Conservation (phyloP, 495 filamentous ascomycete genomes). For the Hypomontagnella monticulosa region DNA sequence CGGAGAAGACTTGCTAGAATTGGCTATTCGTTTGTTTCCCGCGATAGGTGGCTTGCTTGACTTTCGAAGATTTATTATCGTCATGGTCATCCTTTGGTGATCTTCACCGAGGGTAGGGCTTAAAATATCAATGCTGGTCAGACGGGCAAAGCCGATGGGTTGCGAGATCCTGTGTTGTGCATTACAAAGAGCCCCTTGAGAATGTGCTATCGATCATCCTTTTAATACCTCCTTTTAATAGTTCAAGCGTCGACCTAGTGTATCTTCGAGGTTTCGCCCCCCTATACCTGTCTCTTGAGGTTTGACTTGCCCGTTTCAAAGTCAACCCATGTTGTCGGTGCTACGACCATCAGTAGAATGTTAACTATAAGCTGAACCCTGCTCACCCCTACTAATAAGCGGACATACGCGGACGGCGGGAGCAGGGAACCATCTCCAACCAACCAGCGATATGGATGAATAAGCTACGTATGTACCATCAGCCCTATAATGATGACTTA, state of each 20-base stretch:
- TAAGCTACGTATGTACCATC: background rate
- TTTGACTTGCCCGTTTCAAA: conserved; percentile 23
- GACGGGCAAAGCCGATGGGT: conserved; percentile 35
- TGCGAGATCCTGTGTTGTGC: conserved; percentile 25
- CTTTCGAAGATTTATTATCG: conserved; percentile 1
- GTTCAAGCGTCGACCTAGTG: no score
- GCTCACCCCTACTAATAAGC: background rate
- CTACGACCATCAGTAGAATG: conserved; percentile 27
- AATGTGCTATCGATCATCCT: background rate
- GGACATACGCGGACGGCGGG: background rate
- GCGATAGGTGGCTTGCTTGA: conserved; percentile 18
- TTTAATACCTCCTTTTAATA: conserved; percentile 8
- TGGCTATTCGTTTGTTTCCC: conserved; percentile 5
- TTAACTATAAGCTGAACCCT: conserved; percentile 20
- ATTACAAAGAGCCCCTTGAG: conserved; percentile 8
- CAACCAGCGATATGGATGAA: conserved; percentile 11
- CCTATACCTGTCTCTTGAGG: background rate
- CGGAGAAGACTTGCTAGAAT: conserved; percentile 30
- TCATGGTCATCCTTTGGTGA: conserved; percentile 9
- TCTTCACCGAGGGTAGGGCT: conserved; percentile 34
- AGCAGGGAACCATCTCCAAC: conserved; percentile 12
- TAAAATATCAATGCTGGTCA: conserved; percentile 38
- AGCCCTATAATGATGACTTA: conserved; percentile 14
- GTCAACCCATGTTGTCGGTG: conserved; percentile 28
- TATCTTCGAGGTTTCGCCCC: background rate